Percentiles rank a stretch among this genome's conserved stretches.
Evolutionary conservation across 1,284 basidiomycete species (phyloP).

Genomic region (Ganoderma boninense): DNA sequence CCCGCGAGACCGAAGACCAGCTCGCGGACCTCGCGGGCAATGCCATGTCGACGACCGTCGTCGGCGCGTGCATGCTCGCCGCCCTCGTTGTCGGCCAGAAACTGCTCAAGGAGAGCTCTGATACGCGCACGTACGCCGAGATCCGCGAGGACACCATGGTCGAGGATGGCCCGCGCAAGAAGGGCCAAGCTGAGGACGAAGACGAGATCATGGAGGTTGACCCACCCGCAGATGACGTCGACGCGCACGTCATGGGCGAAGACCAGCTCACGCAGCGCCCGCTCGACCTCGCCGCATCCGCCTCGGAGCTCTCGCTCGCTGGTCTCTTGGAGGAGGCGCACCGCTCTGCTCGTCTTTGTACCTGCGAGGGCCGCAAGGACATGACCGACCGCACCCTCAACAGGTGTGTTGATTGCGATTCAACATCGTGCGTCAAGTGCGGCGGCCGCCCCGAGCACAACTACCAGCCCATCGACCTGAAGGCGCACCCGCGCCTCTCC

Average conservation of each 20-base stretch:
- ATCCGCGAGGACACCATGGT: constrained; percentile 54
- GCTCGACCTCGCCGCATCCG: constrained; percentile 73
- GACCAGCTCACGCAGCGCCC: constrained; percentile 68
- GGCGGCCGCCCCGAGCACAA: constrained; percentile 92
- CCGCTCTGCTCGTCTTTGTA: constrained; percentile 82
- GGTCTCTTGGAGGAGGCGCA: constrained; percentile 73
- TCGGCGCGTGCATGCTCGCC: constrained; percentile 89
- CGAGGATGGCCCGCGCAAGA: constrained; percentile 37
- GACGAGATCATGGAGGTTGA: constrained; percentile 35
- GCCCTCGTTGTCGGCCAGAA: constrained; percentile 77
- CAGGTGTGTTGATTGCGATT: constrained; percentile 80
- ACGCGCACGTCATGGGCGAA: constrained; percentile 73
- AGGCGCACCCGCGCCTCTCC: constrained; percentile 59
- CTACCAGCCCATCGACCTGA: constrained; percentile 62
- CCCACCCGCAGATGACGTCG: constrained; percentile 52
- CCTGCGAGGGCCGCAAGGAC: constrained; percentile 88
- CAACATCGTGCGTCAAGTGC: constrained; percentile 86
- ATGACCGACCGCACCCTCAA: constrained; percentile 78
- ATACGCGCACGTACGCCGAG: constrained; percentile 68
- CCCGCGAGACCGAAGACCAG: constrained; percentile 93
- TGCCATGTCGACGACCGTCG: constrained; percentile 97
- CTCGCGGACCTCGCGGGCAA: constrained; percentile 95
- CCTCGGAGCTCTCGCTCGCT: constrained; percentile 53
- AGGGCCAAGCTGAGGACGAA: constrained; percentile 35
- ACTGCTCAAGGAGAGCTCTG: constrained; percentile 70